Conservation (phyloP, 2,329 filamentous ascomycete species). For the Epichloe sibirici region DNA sequence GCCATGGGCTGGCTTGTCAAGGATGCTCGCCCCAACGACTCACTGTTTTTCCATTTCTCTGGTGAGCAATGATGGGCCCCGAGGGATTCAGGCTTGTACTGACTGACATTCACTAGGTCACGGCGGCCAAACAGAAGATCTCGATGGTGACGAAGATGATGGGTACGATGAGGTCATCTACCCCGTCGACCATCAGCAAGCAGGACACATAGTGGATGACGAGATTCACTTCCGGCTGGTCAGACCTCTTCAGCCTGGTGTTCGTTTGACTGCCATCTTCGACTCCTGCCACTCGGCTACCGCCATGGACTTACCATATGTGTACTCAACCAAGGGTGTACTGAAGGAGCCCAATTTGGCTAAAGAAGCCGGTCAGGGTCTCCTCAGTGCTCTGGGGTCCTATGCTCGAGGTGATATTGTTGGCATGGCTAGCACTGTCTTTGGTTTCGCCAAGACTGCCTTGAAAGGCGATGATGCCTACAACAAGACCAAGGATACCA, state of each 20-base stretch:
- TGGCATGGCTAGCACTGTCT: conserved; percentile 67
- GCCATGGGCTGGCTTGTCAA: conserved; percentile 68
- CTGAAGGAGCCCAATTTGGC: conserved; percentile 73
- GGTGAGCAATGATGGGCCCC: conserved; percentile 25
- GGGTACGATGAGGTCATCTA: conserved; percentile 71
- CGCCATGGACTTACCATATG: conserved; percentile 64
- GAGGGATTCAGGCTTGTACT: not conserved
- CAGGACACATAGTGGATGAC: conserved; percentile 67
- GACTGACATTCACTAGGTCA: conserved; percentile 40
- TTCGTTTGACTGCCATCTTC: conserved; percentile 73
- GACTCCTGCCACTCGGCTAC: conserved; percentile 73
- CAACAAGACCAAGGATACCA: conserved; percentile 71
- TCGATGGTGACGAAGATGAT: conserved; percentile 66
- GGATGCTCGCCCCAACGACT: conserved; percentile 60
- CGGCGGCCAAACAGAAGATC: conserved; percentile 61
- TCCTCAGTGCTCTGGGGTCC: conserved; percentile 60
- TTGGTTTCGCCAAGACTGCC: conserved; percentile 79
- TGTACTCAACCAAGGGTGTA: conserved; percentile 69
- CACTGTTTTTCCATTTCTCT: conserved; percentile 67
- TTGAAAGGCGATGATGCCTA: conserved; percentile 67
- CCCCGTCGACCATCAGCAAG: conserved; percentile 57
- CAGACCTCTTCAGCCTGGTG: conserved; percentile 62
- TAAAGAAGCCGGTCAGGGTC: conserved; percentile 63
- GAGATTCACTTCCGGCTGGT: conserved; percentile 73
- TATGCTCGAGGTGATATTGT: conserved; percentile 77